These are phyloP conservation scores for Epichloe festucae DNA, from an alignment of 2,329 filamentous ascomycete species.

Conservation along the genomic window DNA sequence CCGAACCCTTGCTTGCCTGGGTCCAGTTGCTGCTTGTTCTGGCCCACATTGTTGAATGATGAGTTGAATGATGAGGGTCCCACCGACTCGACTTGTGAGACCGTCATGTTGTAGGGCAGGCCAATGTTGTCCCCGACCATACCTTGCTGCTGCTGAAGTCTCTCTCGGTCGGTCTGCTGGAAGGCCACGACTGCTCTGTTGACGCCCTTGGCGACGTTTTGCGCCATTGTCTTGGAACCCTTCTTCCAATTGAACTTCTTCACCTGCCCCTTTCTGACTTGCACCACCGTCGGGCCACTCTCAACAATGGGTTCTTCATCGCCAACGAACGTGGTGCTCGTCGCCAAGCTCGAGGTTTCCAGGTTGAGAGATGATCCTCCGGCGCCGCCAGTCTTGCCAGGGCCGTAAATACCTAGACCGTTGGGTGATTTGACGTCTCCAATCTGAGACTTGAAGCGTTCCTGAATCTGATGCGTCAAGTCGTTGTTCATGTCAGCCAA, in stretches of 20 bases:
- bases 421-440: conserved; percentile 36
- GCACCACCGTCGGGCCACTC: conserved; percentile 80
- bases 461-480: conserved; percentile 86
- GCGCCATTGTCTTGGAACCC: conserved; percentile 83
- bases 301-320: conserved; percentile 57
- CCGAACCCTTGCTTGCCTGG: conserved; percentile 49
- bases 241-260: conserved; percentile 99
- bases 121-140: conserved; percentile 52
- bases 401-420: conserved; percentile 44
- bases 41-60: conserved; percentile 6
- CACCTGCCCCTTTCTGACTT: conserved; percentile 83
- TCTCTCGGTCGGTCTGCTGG: conserved; percentile 46
- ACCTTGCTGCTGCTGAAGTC: conserved; percentile 35
- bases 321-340: conserved; percentile 45
- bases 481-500: conserved; percentile 92
- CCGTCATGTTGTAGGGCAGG: conserved; percentile 58
- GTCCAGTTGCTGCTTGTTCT: conserved; percentile 16
- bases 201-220: conserved; percentile 86
- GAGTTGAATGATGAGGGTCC: conserved; percentile 9
- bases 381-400: conserved; percentile 30
- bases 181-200: conserved; percentile 78
- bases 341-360: conserved; percentile 40
- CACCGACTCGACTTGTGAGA: conserved; percentile 39
- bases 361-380: conserved; percentile 38
- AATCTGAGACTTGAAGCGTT: conserved; percentile 73